Base-by-base conservation (phyloP, 495 filamentous ascomycete genomes). In the Halenospora varia region DNA sequence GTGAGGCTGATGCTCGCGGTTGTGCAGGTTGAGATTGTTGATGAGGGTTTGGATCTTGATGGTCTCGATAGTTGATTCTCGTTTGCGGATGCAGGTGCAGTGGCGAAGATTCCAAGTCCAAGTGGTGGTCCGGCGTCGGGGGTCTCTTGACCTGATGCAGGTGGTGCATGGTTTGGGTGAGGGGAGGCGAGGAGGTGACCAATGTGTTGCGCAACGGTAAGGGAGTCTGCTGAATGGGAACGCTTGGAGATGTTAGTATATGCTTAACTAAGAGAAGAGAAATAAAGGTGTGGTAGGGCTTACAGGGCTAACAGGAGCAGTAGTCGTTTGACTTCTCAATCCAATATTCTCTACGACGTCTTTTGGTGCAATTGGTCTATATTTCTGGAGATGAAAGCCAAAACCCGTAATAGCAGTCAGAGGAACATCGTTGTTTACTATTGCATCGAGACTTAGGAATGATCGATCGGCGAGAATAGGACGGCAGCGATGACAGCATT, bases 401-500 rank as follows among this genome's bases (percentile, higher is more conserved):
- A 72, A 80, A 0, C 73, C 76, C 2, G 67, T 62, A 23, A 74
- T 73, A 10, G 70, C 69, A 18, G 62, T 70, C 2, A 74, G 68
- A 1, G 68, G 68, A 1, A 80, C 60, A 22, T 78, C 75, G 3
- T 69, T 75, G 11, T 77, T 66, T 11, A 71, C 62, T 25, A 84
- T 64, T 2, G 70, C 75, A 51, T 83, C 64, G 39, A 87, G 62
- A 59, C 74, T 77, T 2, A 79, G 57, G 62, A 65, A 82, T 2
- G 75, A 66, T 45, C 80, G 75, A 10, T 77, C 70, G 18, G 62
- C 60, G 11, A 69, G 73, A 25, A 64, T 68, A 25, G 70, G 70
- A 17, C 77, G 73, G 60, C 84, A 88, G 17, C 25, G 29, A 17
- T 73, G 74, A 61, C 83, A 88, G 57, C 73, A 72, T 47, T 68